Base-by-base conservation (phyloP, 2,329 filamentous ascomycete species). In the Fusarium sp. region DNA sequence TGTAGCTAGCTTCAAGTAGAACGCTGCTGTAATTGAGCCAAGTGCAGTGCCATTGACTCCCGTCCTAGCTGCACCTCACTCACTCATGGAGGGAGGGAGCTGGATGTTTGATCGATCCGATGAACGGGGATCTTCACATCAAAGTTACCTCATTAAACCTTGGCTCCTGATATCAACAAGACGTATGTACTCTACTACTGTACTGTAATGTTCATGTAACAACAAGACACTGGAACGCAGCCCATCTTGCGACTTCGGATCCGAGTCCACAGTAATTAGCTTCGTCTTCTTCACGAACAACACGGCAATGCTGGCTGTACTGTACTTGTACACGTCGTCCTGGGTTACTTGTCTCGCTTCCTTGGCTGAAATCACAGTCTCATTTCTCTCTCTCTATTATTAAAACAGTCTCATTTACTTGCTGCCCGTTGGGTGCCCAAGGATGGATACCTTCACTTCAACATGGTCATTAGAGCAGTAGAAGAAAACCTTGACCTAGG, bases 341-440 rank as follows among this genome's bases (percentile, higher is more conserved):
- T 63, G 30, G 59, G 67, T 71, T 64, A 68, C 67, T 59, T 55
- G 48, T 66, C 47, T 66, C 62, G 51, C 59, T 58, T 48, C 42
- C 62, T 55, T 67, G 56, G 66, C 66, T 47, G 47, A 69, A 60
- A 69, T 61, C 62, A 60, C 54, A 49, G 67, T 71, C 55, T 71
- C 68, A 71, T 71, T 60, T 71, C 55, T 21, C 60, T 60, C 48
- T 61, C 14, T 41, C 57, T 58, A 46, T 51, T 56, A 56, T 49
- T 56, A 56, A 56, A 48, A 54, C 34, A 63, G 67, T 71, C 63
- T 68, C 67, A 69, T 69, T 67, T 71, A 46, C 62, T 67, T 70
- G 67, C 49, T 69, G 67, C 67, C 67, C 67, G 63, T 70, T 69
- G 53, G 67, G 59, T 68, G 63, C 67, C 67, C 43, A 69, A 55